Evolutionary conservation across 768 basidiomycete species (phyloP), one percentile per base, ranked within the genome.

Genomic region (Tulasnella sp.): DNA sequence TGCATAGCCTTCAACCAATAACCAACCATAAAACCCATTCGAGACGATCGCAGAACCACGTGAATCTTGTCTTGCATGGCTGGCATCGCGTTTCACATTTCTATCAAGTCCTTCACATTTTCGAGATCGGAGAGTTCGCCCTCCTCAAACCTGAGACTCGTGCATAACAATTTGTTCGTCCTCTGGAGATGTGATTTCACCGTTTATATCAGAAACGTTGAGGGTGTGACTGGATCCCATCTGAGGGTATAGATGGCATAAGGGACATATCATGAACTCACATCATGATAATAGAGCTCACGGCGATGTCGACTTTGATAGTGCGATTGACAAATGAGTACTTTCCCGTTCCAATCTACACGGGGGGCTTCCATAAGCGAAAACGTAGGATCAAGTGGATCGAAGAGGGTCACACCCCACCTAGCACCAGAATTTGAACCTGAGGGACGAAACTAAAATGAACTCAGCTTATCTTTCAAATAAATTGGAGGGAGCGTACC

Each of bases 61-160:
- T 71, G 66, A n/a, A 70, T 22, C 48, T 54, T 57, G 50, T 66
- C 63, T 25, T 61, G 42, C 1, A 63, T 21, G 2, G 63, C 62
- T n/a, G 49, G 19, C 11, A 48, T 62, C 19, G 59, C 27, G 8
- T 45, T 60, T 29, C 63, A 61, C n/a, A 55, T 44, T 27, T 60
- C 15, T 27, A 72, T 63, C 44, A 70, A 72, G 25, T 62, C 31
- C 67, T 57, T 30, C 34, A 70, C 67, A 7, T 38, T 62, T 2
- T 65, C 43, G 62, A 64, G 65, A 24, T 68, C 68, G 4, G 59
- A 42, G 10, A 21, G 52, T 17, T 66, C 65, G 15, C 69, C 70
- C 17, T 68, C 49, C 41, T 70, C 71, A 56, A 69, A 72, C 70
- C 55, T 62, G 48, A 41, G 66, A 67, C 44, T 72, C 71, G 56